Evolutionary conservation across 495 filamentous ascomycete genomes (phyloP), one percentile per base, ranked within the genome.

Genomic region (Staphylotrichum longicolle): DNA sequence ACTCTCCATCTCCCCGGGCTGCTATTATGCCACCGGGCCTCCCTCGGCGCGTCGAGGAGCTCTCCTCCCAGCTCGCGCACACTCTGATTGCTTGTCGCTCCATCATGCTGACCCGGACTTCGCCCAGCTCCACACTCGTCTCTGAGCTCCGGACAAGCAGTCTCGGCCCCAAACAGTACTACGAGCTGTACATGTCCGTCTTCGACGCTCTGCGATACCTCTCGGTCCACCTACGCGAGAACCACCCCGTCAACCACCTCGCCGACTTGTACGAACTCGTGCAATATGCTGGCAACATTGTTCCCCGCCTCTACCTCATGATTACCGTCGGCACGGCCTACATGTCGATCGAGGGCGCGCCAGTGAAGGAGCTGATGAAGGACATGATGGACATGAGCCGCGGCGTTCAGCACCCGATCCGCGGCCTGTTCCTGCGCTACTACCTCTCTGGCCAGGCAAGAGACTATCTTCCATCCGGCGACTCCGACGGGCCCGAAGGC

Each of bases 371-470:
- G 78, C 92, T 98, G 58, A 98, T 98, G 94, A 98, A 98, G 75
- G 94, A 98, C 72, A 98, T 98, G 94, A 98, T 98, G 94, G 94
- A 98, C 77, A 98, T 98, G 94, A 96, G 91, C 74, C 85, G 94
- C 63, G 94, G 94, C 51, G 91, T 98, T 35, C 94, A 98, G 70
- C 95, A 98, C 70, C 94, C 94, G 3, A 90, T 96, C 52, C 88
- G 94, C 51, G 94, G 94, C 3, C 78, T 98, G 44, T 98, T 98
- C 74, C 77, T 98, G 63, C 85, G 94, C 71, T 98, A 98, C 75
- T 98, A 96, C 67, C 83, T 98, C 37, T 91, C 90, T 37, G 93
- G 93, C 15, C 93, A 98, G 78, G 94, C 93, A 8, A 82, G 93
- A 60, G 93, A 98, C 74, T 87, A 84, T 70, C 81, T 97, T 32